A percentile compares a stretch with the other conserved stretches of the same genome.
These are phyloP conservation scores for Cladophialophora exuberans DNA, from an alignment of 2,329 filamentous ascomycete genomes.

Conservation along the genomic window DNA sequence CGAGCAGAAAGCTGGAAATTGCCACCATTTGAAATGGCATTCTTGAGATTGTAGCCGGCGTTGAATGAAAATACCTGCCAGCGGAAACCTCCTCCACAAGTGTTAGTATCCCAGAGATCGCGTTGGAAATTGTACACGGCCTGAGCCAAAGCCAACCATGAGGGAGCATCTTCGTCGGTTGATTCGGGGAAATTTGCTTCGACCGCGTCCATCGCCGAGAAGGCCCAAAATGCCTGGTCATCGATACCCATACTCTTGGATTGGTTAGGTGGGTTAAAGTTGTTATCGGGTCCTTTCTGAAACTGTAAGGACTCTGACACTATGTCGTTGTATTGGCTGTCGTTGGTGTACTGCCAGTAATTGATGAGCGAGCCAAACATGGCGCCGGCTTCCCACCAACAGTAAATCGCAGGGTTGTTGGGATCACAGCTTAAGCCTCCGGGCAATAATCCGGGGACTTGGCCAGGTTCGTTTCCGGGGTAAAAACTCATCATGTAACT, in stretches of 20 bases:
- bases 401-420: constrained; percentile 36
- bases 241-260: constrained; percentile 55
- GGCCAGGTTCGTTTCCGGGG: constrained; percentile 41
- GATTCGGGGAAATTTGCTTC: constrained; percentile 50
- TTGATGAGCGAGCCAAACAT: constrained; percentile 48
- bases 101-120: constrained; percentile 67
- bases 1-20: constrained; percentile 65
- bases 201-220: constrained; percentile 60
- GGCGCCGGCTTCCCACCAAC: constrained; percentile 50
- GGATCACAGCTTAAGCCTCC: constrained; percentile 40
- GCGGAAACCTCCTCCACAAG: constrained; percentile 73
- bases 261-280: constrained; percentile 49
- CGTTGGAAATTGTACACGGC: constrained; percentile 80
- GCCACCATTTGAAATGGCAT: constrained; percentile 61
- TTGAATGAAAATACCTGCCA: constrained; percentile 86
- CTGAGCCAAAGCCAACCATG: constrained; percentile 76
- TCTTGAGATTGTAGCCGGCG: constrained; percentile 65
- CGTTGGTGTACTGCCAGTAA: constrained; percentile 49
- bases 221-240: constrained; percentile 62
- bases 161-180: constrained; percentile 53
- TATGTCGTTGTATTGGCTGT: constrained; percentile 44
- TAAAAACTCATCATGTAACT: constrained; percentile 46
- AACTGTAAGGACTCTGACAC: constrained; percentile 42
- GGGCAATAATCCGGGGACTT: constrained; percentile 45
- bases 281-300: constrained; percentile 42